Evolutionary conservation across 148 eudicot species (phyloP).

Genomic region (Polygonum maritimum): DNA sequence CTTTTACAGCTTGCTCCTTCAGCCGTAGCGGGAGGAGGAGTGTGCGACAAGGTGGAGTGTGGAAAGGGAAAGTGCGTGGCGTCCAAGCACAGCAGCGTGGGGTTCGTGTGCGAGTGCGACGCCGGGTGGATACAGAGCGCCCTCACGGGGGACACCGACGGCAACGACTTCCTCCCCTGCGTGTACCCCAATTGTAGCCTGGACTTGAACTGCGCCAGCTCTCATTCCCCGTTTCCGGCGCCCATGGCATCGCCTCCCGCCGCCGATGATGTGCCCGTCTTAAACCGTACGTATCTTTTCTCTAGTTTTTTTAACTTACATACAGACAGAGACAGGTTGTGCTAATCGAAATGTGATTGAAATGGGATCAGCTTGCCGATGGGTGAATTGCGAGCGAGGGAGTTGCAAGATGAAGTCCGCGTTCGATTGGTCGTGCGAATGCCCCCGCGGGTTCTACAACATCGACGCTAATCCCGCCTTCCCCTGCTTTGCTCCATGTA

Average conservation of each 20-base stretch:
- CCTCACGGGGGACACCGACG: neutral
- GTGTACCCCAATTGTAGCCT: neutral
- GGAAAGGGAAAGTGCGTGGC: neutral
- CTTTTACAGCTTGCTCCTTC: neutral
- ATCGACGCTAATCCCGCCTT: neutral
- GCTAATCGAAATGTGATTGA: neutral
- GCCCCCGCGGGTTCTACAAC: neutral
- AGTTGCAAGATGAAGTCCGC: constrained; percentile 1
- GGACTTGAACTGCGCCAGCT: neutral
- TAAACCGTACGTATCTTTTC: neutral
- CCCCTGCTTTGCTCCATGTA: neutral
- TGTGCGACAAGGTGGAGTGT: neutral
- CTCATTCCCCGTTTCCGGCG: neutral
- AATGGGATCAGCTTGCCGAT: neutral
- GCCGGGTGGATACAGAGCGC: constrained; percentile 2
- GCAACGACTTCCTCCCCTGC: constrained; percentile 10
- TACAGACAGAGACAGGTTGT: too few species aligned
- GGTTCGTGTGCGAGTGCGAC: constrained; percentile 3
- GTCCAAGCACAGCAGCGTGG: neutral
- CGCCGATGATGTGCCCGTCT: neutral
- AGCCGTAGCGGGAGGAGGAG: neutral
- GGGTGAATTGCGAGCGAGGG: constrained; percentile 6
- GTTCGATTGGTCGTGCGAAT: neutral
- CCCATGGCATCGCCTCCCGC: neutral
- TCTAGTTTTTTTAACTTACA: neutral